Conservation (phyloP, 495 filamentous ascomycete genomes). For the Penicillium subrubescens region DNA sequence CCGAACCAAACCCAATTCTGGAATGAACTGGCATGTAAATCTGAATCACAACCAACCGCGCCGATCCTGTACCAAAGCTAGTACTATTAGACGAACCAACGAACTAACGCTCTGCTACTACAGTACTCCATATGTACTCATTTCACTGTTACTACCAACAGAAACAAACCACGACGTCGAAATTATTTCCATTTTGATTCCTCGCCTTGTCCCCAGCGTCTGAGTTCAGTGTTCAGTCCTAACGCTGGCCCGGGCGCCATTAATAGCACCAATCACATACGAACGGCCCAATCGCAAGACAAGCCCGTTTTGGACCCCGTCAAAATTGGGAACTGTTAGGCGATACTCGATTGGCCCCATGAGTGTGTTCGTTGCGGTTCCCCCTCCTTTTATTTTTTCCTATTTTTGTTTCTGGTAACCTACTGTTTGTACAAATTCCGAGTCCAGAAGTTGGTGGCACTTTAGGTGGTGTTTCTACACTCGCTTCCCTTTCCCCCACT, state of each 20-base stretch:
- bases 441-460: neutral
- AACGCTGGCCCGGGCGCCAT: neutral
- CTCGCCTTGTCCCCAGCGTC: neutral
- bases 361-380: neutral
- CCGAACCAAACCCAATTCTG: neutral
- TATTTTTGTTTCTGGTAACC: neutral
- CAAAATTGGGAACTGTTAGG: slow-evolving; percentile 16
- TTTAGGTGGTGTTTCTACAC: neutral
- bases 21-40: neutral
- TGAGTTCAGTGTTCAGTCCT: neutral
- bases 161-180: neutral
- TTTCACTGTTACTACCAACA: neutral
- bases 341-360: slow-evolving; percentile 11
- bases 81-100: neutral
- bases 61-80: neutral
- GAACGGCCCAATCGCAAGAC: slow-evolving; percentile 17
- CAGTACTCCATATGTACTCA: neutral
- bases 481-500: neutral
- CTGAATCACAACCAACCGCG: slow-evolving; percentile 1
- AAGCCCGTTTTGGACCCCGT: neutral
- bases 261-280: slow-evolving; percentile 7
- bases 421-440: neutral
- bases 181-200: neutral
- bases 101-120: neutral
- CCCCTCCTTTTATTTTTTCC: neutral